Percentiles rank a stretch among this genome's conserved stretches.
phyloP scores from a whole-genome alignment of 2,329 filamentous ascomycete species.

The Cadophora sp. region DNA sequence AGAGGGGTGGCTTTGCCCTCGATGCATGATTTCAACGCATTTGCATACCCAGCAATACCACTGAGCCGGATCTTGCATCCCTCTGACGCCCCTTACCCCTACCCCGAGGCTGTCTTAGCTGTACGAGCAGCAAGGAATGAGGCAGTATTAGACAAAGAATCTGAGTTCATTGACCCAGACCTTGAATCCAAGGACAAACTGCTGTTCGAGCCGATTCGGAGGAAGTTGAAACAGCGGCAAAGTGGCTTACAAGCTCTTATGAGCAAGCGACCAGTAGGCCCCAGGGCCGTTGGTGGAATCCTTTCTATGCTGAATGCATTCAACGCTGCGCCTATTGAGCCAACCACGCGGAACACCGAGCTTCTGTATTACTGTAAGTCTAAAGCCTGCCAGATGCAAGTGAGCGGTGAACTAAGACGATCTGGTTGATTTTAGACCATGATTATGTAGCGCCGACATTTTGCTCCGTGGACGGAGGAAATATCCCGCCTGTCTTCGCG shows the following conservation, averaged over 20 bases:
- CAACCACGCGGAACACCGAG: slow-evolving; percentile 24
- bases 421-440: slow-evolving; percentile 18
- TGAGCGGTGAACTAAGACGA: no score
- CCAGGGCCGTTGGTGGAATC: slow-evolving; percentile 21
- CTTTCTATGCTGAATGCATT: slow-evolving; percentile 23
- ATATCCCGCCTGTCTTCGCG: slow-evolving; percentile 20
- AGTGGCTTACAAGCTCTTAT: neutral
- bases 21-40: neutral
- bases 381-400: neutral
- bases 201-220: no score
- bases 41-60: neutral
- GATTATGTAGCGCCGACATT: slow-evolving; percentile 26
- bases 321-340: slow-evolving; percentile 21
- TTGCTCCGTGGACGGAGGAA: slow-evolving; percentile 26
- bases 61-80: slow-evolving; percentile 3
- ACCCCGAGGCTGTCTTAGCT: neutral
- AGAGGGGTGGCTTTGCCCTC: neutral
- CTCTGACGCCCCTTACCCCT: neutral
- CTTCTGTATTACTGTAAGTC: slow-evolving; percentile 30
- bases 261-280: slow-evolving; percentile 7
- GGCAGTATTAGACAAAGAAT: no score
- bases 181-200: no score
- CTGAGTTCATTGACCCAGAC: no score
- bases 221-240: no score
- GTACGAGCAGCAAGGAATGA: neutral